A percentile compares a stretch with the other conserved stretches of the same genome.
Evolutionary conservation across 306 rosid genomes (phyloP).

Genomic region (Gastrolobium villosum): DNA sequence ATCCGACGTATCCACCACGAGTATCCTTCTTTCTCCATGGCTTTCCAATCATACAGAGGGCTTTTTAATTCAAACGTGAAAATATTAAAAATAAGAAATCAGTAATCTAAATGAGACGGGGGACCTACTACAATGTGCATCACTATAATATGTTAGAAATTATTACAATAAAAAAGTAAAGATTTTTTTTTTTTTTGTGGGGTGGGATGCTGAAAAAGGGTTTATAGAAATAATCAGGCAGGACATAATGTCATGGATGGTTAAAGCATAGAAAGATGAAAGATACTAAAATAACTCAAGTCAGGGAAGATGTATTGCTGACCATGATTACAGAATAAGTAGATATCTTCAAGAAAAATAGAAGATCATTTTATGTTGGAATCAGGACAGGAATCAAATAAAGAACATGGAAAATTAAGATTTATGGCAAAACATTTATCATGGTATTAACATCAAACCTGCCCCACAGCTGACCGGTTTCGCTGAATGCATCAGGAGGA

Average conservation of each 20-base stretch:
- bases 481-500: slow-evolving; percentile 97
- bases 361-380: slow-evolving; percentile 30
- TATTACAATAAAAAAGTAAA: slow-evolving; percentile 15
- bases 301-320: not conserved
- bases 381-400: slow-evolving; percentile 29
- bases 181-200: too few species aligned
- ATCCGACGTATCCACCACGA: slow-evolving; percentile 97
- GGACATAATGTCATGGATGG: slow-evolving; percentile 3
- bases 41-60: slow-evolving; percentile 95
- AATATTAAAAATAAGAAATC: slow-evolving; percentile 38
- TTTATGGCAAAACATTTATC: slow-evolving; percentile 21
- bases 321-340: slow-evolving; percentile 32
- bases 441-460: slow-evolving; percentile 59
- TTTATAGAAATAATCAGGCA: slow-evolving; percentile 31
- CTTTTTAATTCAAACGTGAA: slow-evolving; percentile 59
- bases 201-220: slow-evolving; percentile 11
- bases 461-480: slow-evolving; percentile 99
- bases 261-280: slow-evolving; percentile 26
- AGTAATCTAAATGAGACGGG: slow-evolving; percentile 36
- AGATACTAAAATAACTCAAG: slow-evolving; percentile 26
- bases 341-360: slow-evolving; percentile 17
- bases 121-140: slow-evolving; percentile 16
- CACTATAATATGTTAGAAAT: slow-evolving; percentile 23
- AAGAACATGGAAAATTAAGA: slow-evolving; percentile 30
- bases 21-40: slow-evolving; percentile 93